phyloP scores from a whole-genome alignment of 2,329 filamentous ascomycete genomes.

The Periconia sp. region DNA sequence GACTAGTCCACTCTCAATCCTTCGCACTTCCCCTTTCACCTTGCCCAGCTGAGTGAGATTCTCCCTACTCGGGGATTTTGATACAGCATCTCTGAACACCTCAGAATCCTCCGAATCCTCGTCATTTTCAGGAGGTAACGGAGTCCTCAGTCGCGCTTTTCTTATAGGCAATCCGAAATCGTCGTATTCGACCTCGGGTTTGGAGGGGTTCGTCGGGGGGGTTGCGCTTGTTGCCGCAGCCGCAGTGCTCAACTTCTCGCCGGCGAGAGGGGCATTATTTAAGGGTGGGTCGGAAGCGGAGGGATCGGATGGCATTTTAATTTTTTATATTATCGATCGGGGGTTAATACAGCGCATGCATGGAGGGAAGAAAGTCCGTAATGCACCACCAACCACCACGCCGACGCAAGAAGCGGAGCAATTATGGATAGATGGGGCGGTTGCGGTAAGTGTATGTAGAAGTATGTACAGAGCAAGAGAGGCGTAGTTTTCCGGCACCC shows the following conservation, averaged over 20 bases:
- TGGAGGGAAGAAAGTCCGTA: slow-evolving; percentile 1
- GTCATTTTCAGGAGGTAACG: slow-evolving; percentile 30
- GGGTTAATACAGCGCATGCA: slow-evolving; percentile 3
- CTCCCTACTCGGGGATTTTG: slow-evolving; percentile 25
- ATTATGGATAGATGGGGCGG: background rate
- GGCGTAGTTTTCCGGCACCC: slow-evolving; percentile 5
- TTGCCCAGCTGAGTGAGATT: slow-evolving; percentile 29
- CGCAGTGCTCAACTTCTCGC: slow-evolving; percentile 18
- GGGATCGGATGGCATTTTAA: slow-evolving; percentile 17
- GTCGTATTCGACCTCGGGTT: slow-evolving; percentile 56
- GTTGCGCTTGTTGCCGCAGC: slow-evolving; percentile 9
- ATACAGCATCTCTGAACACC: slow-evolving; percentile 31
- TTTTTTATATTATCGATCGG: background rate
- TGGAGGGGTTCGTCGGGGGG: slow-evolving; percentile 5
- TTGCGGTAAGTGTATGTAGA: background rate
- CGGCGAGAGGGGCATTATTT: background rate
- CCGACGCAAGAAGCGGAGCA: background rate
- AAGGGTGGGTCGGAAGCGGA: background rate
- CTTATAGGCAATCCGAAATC: slow-evolving; percentile 71
- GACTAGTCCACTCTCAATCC: slow-evolving; percentile 5
- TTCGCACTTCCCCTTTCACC: background rate
- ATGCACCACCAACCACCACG: slow-evolving; percentile 1
- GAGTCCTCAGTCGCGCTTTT: slow-evolving; percentile 43
- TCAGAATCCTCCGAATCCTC: slow-evolving; percentile 25
- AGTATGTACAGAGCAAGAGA: background rate